phyloP scores from a whole-genome alignment of 768 basidiomycete genomes.

The Lactarius quietus region DNA sequence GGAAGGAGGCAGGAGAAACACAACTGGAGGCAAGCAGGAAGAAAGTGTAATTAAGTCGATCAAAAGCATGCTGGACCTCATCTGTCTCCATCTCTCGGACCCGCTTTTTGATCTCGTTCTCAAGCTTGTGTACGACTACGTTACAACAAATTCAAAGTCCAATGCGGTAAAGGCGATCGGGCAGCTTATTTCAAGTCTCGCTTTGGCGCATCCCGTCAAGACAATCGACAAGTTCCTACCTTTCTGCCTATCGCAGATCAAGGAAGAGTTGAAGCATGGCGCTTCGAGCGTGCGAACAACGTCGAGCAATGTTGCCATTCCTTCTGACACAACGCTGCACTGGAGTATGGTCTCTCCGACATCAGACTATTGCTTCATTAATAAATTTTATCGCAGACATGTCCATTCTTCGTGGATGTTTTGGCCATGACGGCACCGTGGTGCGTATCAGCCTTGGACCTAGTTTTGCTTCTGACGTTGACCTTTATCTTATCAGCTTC shows the following conservation, averaged over 20 bases:
- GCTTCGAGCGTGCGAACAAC: conserved; percentile 85
- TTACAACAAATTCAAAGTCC: conserved; percentile 82
- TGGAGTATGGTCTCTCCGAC: conserved; percentile 66
- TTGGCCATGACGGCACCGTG: conserved; percentile 65
- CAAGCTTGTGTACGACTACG: conserved; percentile 81
- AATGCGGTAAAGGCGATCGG: conserved; percentile 91
- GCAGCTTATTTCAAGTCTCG: conserved; percentile 80
- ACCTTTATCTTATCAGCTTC: conserved; percentile 43
- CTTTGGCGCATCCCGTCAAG: conserved; percentile 71
- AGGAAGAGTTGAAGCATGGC: conserved; percentile 83
- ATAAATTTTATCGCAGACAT: conserved; percentile 51
- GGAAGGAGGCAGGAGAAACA: conserved; percentile 85
- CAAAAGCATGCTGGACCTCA: conserved; percentile 74
- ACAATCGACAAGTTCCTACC: conserved; percentile 79
- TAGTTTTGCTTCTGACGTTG: conserved; percentile 7
- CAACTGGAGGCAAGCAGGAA: conserved; percentile 81
- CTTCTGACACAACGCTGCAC: conserved; percentile 86
- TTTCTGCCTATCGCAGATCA: conserved; percentile 70
- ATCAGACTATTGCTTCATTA: conserved; percentile 4
- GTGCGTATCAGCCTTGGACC: conserved; percentile 39
- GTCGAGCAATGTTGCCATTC: conserved; percentile 64
- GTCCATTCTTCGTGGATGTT: conserved; percentile 75
- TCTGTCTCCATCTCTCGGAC: conserved; percentile 78
- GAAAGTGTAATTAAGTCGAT: conserved; percentile 73
- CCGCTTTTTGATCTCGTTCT: conserved; percentile 80